A percentile compares a stretch with the other conserved stretches of the same genome.
Evolutionary conservation across 148 eudicot species (phyloP).

Genomic region (Chenopodium album): DNA sequence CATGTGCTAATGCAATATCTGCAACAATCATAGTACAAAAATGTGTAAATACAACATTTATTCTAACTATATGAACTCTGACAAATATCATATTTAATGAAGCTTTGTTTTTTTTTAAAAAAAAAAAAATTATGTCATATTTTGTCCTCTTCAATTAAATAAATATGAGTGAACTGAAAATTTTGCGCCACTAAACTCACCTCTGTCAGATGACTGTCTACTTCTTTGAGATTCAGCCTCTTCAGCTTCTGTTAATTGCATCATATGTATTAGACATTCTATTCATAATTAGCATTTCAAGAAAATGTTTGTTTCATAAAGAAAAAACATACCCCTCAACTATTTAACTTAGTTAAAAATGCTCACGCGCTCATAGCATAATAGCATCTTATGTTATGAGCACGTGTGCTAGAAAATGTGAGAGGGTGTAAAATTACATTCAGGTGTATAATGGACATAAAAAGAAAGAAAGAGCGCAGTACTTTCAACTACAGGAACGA

Average conservation of each 20-base stretch:
- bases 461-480: background rate
- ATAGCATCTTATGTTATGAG: no score
- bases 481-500: conserved; percentile 11
- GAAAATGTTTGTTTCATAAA: no score
- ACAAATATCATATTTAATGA: background rate
- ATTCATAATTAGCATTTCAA: background rate
- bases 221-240: conserved; percentile 22
- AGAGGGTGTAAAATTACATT: no score
- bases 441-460: no score
- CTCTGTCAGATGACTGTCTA: conserved; percentile 24
- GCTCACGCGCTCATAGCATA: no score
- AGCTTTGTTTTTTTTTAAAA: background rate
- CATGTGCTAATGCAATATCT: conserved; percentile 68
- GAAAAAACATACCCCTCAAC: no score
- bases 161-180: background rate
- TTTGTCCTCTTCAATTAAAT: background rate
- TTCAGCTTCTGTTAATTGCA: conserved; percentile 23
- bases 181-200: conserved; percentile 14
- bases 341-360: no score
- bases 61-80: background rate
- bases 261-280: background rate
- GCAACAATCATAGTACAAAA: background rate
- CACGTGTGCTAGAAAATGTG: no score
- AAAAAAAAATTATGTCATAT: no score
- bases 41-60: background rate